Conservation (phyloP, 208 protist species). For the Acanthamoeba royreba region DNA sequence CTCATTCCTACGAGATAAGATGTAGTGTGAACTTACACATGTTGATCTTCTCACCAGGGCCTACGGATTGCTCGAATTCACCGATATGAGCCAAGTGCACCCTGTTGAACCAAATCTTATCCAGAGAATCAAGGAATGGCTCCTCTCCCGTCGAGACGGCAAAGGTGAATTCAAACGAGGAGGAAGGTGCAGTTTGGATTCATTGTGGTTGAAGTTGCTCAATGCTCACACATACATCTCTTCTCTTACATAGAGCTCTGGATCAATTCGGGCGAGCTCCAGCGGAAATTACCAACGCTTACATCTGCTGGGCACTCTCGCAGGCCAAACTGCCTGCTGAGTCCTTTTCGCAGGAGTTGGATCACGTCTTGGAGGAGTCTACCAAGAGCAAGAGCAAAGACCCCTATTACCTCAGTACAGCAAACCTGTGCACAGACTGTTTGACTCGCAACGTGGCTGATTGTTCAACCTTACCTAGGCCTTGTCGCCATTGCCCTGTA, state of each 20-base stretch:
- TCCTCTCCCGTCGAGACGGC: constrained; percentile 6
- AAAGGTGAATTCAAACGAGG: background rate
- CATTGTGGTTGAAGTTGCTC: background rate
- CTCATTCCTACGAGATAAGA: no score
- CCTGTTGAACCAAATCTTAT: background rate
- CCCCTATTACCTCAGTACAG: background rate
- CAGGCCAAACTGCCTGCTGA: background rate
- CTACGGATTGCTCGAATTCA: constrained; percentile 44
- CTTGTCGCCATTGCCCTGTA: background rate
- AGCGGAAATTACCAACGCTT: constrained; percentile 14
- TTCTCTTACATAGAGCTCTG: background rate
- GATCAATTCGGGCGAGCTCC: constrained; percentile 30
- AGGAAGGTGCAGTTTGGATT: background rate
- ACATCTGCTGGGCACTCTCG: constrained; percentile 20
- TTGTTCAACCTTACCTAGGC: background rate
- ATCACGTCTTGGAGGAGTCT: background rate
- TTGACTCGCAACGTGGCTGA: no score
- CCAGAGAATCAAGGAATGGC: constrained; percentile 1
- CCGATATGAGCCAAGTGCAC: background rate
- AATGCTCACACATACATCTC: background rate
- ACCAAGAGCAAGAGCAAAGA: background rate
- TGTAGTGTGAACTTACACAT: no score
- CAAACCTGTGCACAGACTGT: background rate
- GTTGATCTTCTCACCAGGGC: no score
- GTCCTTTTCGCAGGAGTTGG: background rate